These are phyloP conservation scores for Saitoella complicata DNA, from an alignment of 805 yeast species.

Conservation along the genomic window DNA sequence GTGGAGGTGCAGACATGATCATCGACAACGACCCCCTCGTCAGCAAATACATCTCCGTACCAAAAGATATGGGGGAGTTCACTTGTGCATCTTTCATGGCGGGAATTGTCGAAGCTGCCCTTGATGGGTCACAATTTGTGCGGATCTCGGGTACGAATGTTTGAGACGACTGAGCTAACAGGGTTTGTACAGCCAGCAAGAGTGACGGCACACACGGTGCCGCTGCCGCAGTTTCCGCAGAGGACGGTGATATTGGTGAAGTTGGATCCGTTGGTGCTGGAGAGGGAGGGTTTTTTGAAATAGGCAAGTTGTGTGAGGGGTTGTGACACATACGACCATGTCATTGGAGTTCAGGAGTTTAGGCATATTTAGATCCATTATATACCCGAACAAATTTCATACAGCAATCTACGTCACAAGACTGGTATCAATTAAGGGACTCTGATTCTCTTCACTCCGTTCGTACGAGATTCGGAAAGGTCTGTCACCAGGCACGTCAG, in stretches of 20 bases:
- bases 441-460: too few species aligned
- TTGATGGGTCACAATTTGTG: conserved; percentile 50
- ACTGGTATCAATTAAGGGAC: too few species aligned
- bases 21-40: conserved; percentile 59
- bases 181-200: conserved; percentile 29
- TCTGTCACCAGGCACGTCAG: too few species aligned
- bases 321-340: too few species aligned
- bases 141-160: not conserved
- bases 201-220: conserved; percentile 73
- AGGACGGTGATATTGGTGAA: conserved; percentile 64
- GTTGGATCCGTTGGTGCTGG: conserved; percentile 41
- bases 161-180: not conserved
- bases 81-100: conserved; percentile 75
- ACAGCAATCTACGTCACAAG: too few species aligned
- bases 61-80: conserved; percentile 59
- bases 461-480: too few species aligned
- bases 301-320: not conserved
- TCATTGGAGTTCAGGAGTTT: too few species aligned
- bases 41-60: conserved; percentile 58
- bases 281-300: conserved; percentile 31
- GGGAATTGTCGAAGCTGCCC: conserved; percentile 68
- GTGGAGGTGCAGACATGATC: conserved; percentile 35
- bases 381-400: too few species aligned
- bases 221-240: conserved; percentile 38
- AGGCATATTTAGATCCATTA: too few species aligned